Evolutionary conservation across 306 rosid species (phyloP).

Genomic region (Cicer pinnatifidum): DNA sequence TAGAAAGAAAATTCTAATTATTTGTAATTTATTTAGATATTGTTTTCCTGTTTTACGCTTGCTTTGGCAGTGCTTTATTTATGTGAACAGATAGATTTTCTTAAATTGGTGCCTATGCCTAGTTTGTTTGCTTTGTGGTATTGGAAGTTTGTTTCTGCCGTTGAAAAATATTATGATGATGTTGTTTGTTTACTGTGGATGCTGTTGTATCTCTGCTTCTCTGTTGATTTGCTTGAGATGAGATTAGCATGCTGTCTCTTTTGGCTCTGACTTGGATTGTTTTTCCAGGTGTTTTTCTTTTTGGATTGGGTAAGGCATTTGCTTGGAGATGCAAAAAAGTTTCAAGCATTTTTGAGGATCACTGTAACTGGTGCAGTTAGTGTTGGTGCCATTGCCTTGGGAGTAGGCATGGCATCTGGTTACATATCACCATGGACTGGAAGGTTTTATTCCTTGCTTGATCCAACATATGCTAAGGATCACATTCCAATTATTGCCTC

Average conservation of each 20-base stretch:
- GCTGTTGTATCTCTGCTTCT: not conserved
- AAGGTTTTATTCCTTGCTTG: slow-evolving; percentile 93
- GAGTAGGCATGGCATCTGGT: slow-evolving; percentile 92
- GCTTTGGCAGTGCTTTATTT: not conserved
- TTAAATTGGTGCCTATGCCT: slow-evolving; percentile 4
- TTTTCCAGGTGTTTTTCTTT: slow-evolving; percentile 81
- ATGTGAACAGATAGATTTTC: slow-evolving; percentile 5
- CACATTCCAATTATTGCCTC: slow-evolving; percentile 97
- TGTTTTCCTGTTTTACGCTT: slow-evolving; percentile 3
- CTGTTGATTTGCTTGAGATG: slow-evolving; percentile 40
- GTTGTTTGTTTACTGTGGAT: not conserved
- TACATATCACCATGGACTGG: slow-evolving; percentile 99
- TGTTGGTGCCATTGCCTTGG: slow-evolving; percentile 87
- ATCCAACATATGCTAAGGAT: slow-evolving; percentile 98
- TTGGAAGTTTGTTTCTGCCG: not conserved
- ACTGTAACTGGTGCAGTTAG: slow-evolving; percentile 80
- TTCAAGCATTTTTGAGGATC: slow-evolving; percentile 90
- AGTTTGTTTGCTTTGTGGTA: slow-evolving; percentile 19
- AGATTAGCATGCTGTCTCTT: slow-evolving; percentile 12
- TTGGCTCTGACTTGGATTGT: slow-evolving; percentile 39
- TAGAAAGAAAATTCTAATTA: not conserved
- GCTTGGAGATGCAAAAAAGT: slow-evolving; percentile 74
- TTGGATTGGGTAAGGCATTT: slow-evolving; percentile 92
- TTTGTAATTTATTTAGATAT: not conserved
- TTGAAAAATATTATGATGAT: not conserved